phyloP scores from a whole-genome alignment of 2,329 filamentous ascomycete species.

The Emmonsiellopsis sp. region DNA sequence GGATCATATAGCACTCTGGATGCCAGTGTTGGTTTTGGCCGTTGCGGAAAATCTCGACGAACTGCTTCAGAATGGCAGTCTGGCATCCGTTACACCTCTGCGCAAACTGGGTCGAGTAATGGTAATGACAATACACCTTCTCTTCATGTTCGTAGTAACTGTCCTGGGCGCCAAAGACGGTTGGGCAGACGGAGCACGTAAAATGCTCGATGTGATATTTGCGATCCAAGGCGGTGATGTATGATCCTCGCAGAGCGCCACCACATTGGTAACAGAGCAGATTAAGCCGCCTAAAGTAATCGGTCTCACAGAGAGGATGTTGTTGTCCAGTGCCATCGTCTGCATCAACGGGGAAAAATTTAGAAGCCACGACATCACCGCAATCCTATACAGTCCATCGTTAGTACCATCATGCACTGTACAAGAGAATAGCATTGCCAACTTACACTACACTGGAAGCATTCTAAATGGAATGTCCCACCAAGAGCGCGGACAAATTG shows the following conservation, averaged over 20 bases:
- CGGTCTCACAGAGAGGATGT: constrained; percentile 93
- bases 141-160: constrained; percentile 98
- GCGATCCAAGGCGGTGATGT: constrained; percentile 92
- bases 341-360: constrained; percentile 95
- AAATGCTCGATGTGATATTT: constrained; percentile 99
- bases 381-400: constrained; percentile 59
- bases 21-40: constrained; percentile 99
- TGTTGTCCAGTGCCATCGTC: constrained; percentile 74
- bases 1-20: constrained; percentile 99
- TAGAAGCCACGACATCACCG: constrained; percentile 91
- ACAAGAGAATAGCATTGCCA: neutral
- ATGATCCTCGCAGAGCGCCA: constrained; percentile 85
- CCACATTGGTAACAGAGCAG: constrained; percentile 87
- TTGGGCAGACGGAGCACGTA: constrained; percentile 92
- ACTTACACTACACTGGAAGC: constrained; percentile 91
- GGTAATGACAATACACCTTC: constrained; percentile 95
- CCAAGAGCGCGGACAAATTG: constrained; percentile 93
- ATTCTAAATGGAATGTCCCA: constrained; percentile 92
- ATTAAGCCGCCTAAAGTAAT: constrained; percentile 89
- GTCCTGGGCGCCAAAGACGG: constrained; percentile 95
- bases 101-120: constrained; percentile 95
- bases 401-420: constrained; percentile 2
- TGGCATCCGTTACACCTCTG: constrained; percentile 95
- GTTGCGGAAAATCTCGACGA: constrained; percentile 97
- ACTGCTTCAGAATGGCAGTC: constrained; percentile 95